These are phyloP conservation scores for Colletotrichum tropicale DNA, from an alignment of 2,329 filamentous ascomycete genomes.

Conservation along the genomic window DNA sequence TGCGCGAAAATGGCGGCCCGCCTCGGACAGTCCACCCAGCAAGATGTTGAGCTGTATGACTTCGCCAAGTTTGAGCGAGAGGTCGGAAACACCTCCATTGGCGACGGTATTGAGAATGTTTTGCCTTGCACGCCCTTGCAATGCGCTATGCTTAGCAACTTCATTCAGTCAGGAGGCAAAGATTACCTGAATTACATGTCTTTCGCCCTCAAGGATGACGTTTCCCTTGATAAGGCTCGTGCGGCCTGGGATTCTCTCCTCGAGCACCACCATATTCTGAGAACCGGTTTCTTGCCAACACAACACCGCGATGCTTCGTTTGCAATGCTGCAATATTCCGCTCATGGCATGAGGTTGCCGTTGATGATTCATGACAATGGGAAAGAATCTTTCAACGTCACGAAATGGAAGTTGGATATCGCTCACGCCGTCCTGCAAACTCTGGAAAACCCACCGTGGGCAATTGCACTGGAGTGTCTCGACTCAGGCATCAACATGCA, in stretches of 20 bases:
- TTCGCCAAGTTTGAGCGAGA: conserved; percentile 41
- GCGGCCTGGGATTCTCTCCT: conserved; percentile 65
- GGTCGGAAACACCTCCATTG: conserved; percentile 25
- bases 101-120: conserved; percentile 55
- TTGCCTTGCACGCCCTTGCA: conserved; percentile 83
- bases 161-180: conserved; percentile 66
- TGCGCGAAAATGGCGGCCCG: conserved; percentile 40
- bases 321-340: conserved; percentile 71
- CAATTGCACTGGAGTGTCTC: conserved; percentile 50
- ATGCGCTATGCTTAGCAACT: conserved; percentile 79
- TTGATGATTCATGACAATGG: conserved; percentile 20
- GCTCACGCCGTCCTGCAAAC: conserved; percentile 38
- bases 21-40: neutral
- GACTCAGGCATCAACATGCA: conserved; percentile 37
- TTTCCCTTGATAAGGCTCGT: conserved; percentile 47
- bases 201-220: conserved; percentile 48
- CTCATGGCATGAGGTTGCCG: conserved; percentile 15
- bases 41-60: conserved; percentile 35
- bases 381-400: conserved; percentile 29
- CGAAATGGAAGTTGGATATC: conserved; percentile 40
- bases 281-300: conserved; percentile 73
- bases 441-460: conserved; percentile 68
- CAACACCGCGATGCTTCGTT: conserved; percentile 67
- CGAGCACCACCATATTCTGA: conserved; percentile 70
- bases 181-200: conserved; percentile 79